Evolutionary conservation across 208 protist species (phyloP), one percentile per base, ranked within the genome.

Genomic region (Trypanosoma cruzi): DNA sequence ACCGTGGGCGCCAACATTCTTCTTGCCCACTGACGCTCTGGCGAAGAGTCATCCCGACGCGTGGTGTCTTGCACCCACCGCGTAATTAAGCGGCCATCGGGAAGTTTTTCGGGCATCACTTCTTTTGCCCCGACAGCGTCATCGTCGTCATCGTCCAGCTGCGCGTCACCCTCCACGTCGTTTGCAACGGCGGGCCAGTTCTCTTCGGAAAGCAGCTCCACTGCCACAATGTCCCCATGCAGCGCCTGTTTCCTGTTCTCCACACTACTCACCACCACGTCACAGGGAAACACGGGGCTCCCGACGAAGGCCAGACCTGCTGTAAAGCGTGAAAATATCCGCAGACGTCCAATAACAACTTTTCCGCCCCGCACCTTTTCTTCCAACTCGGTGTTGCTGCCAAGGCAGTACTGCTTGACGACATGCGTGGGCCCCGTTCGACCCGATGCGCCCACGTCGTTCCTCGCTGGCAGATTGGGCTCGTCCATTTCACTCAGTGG

Each of bases 171-270:
- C 62, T 61, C 66, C 65, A 71, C 64, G 78, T 52, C 16, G 18
- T 65, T n/a, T n/a, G n/a, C 67, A 36, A 79, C 13, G 28, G 22
- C 18, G 7, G 24, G 74, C 86, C 88, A 94, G 56, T 76, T 49
- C 14, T 68, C 55, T 37, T 89, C 70, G 13, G 84, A 79, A 40
- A 92, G 73, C 26, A 95, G 64, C 59, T 81, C 56, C n/a, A 92
- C 77, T n/a, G 89, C 89, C 0, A 92, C 89, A 18, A 95, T 74
- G 29, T 95, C 89, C 32, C 66, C 72, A 65, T 90, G 79, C 55
- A 87, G 56, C 8, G 73, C 82, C 14, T 50, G 22, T 0, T 79
- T 74, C 14, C 77, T 64, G 42, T 58, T 67, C 26, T 85, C 73
- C 0, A 59, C 16, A 11, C 69, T 64, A 55, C 78, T 80, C 34